A percentile compares a stretch with the other conserved stretches of the same genome.
phyloP scores from a whole-genome alignment of 2,329 filamentous ascomycete genomes.

The Madurella mycetomatis region DNA sequence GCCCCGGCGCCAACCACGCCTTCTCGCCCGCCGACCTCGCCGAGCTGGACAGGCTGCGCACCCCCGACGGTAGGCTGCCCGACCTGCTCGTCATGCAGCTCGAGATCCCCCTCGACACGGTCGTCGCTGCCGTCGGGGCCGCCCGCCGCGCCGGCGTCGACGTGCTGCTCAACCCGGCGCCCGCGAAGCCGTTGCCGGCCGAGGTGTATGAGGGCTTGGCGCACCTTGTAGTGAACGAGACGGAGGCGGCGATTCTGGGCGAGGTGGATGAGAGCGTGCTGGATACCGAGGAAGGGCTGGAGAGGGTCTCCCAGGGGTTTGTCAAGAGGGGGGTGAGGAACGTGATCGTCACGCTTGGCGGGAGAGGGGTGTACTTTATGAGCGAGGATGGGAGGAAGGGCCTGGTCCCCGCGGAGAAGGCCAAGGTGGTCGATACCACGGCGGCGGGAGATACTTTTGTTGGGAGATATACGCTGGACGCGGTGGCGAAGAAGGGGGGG shows the following conservation, averaged over 20 bases:
- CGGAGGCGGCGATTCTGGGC: constrained; percentile 72
- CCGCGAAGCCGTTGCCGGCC: constrained; percentile 63
- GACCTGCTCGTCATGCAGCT: constrained; percentile 71
- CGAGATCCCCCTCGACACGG: constrained; percentile 66
- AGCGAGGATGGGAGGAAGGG: constrained; percentile 39
- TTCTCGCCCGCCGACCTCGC: constrained; percentile 34
- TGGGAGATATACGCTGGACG: constrained; percentile 74
- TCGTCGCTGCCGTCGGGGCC: constrained; percentile 55
- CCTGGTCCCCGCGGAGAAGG: constrained; percentile 61
- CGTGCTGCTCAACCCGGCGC: constrained; percentile 82
- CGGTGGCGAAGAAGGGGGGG: constrained; percentile 43
- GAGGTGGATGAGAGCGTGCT: constrained; percentile 48
- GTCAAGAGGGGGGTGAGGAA: constrained; percentile 65
- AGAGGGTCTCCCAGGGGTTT: constrained; percentile 55
- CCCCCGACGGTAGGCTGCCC: constrained; percentile 26
- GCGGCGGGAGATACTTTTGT: constrained; percentile 94
- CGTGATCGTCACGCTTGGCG: constrained; percentile 80
- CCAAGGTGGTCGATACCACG: constrained; percentile 83
- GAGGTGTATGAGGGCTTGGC: constrained; percentile 63
- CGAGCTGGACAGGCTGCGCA: too few species aligned
- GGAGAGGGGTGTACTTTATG: constrained; percentile 68
- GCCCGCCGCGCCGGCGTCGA: constrained; percentile 47
- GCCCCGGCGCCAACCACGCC: constrained; percentile 64
- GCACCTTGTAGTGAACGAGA: constrained; percentile 87
- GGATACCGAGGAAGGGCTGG: constrained; percentile 42